Base-by-base conservation (phyloP, 306 rosid species). In the Begonia masoniana region DNA sequence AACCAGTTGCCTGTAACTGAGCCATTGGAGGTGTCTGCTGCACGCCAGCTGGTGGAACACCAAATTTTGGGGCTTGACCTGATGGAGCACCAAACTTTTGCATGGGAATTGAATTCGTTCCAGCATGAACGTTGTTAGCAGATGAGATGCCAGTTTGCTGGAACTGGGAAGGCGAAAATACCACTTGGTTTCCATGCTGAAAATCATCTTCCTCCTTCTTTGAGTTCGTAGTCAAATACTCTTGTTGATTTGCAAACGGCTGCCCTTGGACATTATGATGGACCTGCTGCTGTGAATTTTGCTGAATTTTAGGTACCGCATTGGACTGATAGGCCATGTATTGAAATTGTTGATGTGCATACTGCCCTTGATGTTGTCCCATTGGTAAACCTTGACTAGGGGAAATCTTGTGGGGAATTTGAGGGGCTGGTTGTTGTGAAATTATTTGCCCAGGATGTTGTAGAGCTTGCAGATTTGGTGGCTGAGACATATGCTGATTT, bases 101-200 rank as follows among this genome's bases (percentile, higher is more conserved):
- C 74, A 74, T 57, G 65, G 80, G 88, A 35, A 70, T 62, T 11
- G 88, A 63, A 62, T 47, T 68, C 36, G 71, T 59, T 57, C 80
- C 94, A 24, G 71, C 50, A 61, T 82, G 74, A 65, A 69, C 48
- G 24, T 64, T 91, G 67, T 73, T 83, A 69, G 46, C 72, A 52
- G 84, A 69, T 64, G 85, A 65, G 63, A 52, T 63, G 26, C 76
- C 79, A 43, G 70, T 67, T 47, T 75, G 96, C 60, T 75, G 85
- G 76, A 76, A 81, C 69, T 62, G 84, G 10, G 94, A 76, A 56
- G 97, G 82, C 6, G 97, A 81, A 74, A 67, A 70, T 47, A 82
- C 88, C 56, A 79, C 76, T 61, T 81, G 99, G 52, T 62, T 75
- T 66, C 85, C 80, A 62, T 68, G 75, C 60, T 81, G 86, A 60